phyloP scores from a whole-genome alignment of 805 yeast genomes.

The Candida caryicola region DNA sequence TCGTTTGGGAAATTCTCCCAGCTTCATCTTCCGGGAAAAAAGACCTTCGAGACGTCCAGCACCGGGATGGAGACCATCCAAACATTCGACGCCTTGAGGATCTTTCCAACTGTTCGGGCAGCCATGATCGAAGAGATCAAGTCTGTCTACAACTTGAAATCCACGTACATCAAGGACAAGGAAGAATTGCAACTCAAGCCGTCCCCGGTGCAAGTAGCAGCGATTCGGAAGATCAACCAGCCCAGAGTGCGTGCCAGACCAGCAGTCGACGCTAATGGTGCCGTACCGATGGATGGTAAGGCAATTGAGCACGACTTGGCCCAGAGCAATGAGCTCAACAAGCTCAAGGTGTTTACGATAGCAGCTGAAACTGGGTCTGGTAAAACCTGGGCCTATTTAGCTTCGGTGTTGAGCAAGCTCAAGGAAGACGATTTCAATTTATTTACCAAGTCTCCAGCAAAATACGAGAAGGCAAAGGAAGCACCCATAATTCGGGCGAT shows the following conservation, averaged over 20 bases:
- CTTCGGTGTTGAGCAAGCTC: slow-evolving; percentile 68
- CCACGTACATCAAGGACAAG: slow-evolving; percentile 29
- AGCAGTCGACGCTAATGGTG: slow-evolving; percentile 21
- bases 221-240: slow-evolving; percentile 55
- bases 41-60: slow-evolving; percentile 11
- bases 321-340: slow-evolving; percentile 26
- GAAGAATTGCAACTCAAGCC: slow-evolving; percentile 46
- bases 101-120: slow-evolving; percentile 64
- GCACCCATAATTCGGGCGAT: slow-evolving; percentile 57
- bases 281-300: slow-evolving; percentile 15
- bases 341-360: slow-evolving; percentile 61
- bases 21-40: slow-evolving; percentile 15
- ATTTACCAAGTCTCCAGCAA: slow-evolving; percentile 16
- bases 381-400: slow-evolving; percentile 87
- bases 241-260: slow-evolving; percentile 30
- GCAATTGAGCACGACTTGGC: slow-evolving; percentile 26
- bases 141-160: slow-evolving; percentile 30
- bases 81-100: slow-evolving; percentile 62
- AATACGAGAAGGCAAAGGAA: slow-evolving; percentile 21
- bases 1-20: slow-evolving; percentile 21
- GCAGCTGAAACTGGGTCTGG: slow-evolving; percentile 99
- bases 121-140: slow-evolving; percentile 57
- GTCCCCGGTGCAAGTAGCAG: slow-evolving; percentile 80
- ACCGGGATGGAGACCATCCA: slow-evolving; percentile 45
- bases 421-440: slow-evolving; percentile 49